Percentiles rank a stretch among this genome's conserved stretches.
Conservation (phyloP, 495 filamentous ascomycete genomes). For the Penicillium egyptiacum region DNA sequence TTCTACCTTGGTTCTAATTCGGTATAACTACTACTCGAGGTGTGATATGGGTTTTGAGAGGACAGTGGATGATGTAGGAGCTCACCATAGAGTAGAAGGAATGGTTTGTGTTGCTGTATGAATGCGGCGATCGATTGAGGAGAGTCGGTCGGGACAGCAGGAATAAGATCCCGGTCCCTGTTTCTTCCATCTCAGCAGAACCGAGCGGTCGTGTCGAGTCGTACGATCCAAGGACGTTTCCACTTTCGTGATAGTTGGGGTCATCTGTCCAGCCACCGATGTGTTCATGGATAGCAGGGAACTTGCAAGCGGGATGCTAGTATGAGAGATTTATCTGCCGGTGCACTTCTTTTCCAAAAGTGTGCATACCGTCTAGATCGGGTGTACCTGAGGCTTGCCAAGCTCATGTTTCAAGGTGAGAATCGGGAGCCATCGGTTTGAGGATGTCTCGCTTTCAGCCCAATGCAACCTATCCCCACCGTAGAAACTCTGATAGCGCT, state of each 20-base stretch:
- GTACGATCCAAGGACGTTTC: not conserved
- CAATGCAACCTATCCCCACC: not conserved
- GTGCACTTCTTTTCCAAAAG: not conserved
- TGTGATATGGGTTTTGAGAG: no score
- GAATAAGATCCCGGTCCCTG: not conserved
- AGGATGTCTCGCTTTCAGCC: not conserved
- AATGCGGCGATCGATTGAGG: not conserved
- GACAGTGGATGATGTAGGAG: no score
- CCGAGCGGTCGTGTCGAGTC: not conserved
- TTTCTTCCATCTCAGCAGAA: not conserved
- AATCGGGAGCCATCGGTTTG: not conserved
- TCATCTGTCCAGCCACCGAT: not conserved
- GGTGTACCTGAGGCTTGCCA: not conserved
- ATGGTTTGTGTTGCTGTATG: not conserved
- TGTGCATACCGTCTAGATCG: not conserved
- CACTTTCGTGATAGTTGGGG: not conserved
- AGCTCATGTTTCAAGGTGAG: slow-evolving; percentile 1
- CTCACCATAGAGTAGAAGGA: not conserved
- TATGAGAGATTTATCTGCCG: not conserved
- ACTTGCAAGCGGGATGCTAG: not conserved
- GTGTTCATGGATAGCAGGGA: not conserved
- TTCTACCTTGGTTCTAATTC: no score
- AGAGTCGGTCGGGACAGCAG: not conserved
- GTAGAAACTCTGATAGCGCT: not conserved
- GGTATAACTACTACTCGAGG: no score